These are phyloP conservation scores for Xylaria grammica DNA, from an alignment of 495 filamentous ascomycete genomes.

Conservation along the genomic window DNA sequence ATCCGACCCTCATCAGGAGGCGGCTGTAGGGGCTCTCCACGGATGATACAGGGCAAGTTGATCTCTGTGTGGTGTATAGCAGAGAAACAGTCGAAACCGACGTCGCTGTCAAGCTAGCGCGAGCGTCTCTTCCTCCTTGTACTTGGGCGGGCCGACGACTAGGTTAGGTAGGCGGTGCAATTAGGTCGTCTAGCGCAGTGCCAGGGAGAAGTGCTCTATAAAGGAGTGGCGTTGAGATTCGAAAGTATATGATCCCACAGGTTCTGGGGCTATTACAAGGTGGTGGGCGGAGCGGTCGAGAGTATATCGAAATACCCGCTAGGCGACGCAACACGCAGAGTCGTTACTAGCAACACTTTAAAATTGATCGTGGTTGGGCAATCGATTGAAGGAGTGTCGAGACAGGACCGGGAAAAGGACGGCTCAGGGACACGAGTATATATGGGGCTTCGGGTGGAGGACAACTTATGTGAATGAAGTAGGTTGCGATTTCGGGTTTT, in stretches of 20 bases:
- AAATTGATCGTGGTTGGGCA: slow-evolving; percentile 16
- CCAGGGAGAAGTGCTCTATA: slow-evolving; percentile 16
- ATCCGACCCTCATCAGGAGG: slow-evolving; percentile 52
- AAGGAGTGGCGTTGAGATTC: slow-evolving; percentile 20
- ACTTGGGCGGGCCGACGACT: slow-evolving; percentile 13
- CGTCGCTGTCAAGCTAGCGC: slow-evolving; percentile 15
- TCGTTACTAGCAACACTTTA: slow-evolving; percentile 6
- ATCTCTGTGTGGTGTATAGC: slow-evolving; percentile 11
- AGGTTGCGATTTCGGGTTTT: slow-evolving; percentile 20
- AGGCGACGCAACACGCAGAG: slow-evolving; percentile 19
- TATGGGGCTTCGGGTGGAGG: slow-evolving; percentile 12
- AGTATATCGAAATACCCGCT: slow-evolving; percentile 16
- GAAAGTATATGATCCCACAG: slow-evolving; percentile 25
- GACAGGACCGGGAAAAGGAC: slow-evolving; percentile 13
- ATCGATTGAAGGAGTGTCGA: slow-evolving; percentile 27
- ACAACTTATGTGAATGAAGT: neutral
- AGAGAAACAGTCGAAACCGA: slow-evolving; percentile 13
- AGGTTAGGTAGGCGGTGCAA: slow-evolving; percentile 6
- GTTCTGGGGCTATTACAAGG: slow-evolving; percentile 27
- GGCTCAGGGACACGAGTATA: slow-evolving; percentile 1
- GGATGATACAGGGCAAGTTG: slow-evolving; percentile 33
- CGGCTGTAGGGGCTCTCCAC: slow-evolving; percentile 37
- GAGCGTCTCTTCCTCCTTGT: slow-evolving; percentile 6
- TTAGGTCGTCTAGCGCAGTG: slow-evolving; percentile 25
- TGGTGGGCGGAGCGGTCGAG: slow-evolving; percentile 21